phyloP scores from a whole-genome alignment of 495 filamentous ascomycete species.

The Penicillium alfredii region DNA sequence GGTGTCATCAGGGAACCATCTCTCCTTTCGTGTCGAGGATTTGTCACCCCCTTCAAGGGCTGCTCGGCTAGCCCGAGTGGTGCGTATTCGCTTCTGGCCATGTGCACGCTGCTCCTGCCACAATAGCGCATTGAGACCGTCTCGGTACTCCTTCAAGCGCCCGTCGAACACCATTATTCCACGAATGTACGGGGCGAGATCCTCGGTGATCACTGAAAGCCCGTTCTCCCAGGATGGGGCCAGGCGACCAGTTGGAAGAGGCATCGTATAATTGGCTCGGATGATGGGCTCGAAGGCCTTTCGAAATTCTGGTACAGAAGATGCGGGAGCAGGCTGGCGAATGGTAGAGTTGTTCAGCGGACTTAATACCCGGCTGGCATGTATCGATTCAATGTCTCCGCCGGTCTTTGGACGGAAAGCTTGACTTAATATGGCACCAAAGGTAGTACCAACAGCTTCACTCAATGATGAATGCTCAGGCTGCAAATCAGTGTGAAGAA shows the following conservation, averaged over 20 bases:
- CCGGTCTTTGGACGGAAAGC: conserved; percentile 27
- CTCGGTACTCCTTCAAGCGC: conserved; percentile 58
- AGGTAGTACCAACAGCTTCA: conserved; percentile 30
- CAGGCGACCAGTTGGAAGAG: conserved; percentile 22
- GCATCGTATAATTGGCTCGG: conserved; percentile 26
- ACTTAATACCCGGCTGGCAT: conserved; percentile 23
- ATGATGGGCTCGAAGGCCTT: conserved; percentile 32
- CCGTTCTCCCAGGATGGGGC: conserved; percentile 69
- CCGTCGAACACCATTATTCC: conserved; percentile 72
- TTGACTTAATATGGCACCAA: conserved; percentile 28
- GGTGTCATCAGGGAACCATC: conserved; percentile 67
- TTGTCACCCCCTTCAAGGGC: conserved; percentile 78
- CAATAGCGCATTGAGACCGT: conserved; percentile 56
- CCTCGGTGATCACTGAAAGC: conserved; percentile 54
- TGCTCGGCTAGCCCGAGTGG: conserved; percentile 71
- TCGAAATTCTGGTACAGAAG: conserved; percentile 17
- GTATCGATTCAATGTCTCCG: conserved; percentile 15
- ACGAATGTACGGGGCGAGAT: conserved; percentile 80
- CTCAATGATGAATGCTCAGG: conserved; percentile 38
- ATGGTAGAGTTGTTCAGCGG: conserved; percentile 11
- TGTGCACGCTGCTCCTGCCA: conserved; percentile 41
- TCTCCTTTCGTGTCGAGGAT: conserved; percentile 63
- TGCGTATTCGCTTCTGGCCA: conserved; percentile 59
- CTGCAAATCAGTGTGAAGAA: conserved; percentile 49
- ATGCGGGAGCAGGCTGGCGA: conserved; percentile 9